Evolutionary conservation across 1,139 yeast species (phyloP), one percentile per base, ranked within the genome.

Genomic region (Kodamaea sp.): DNA sequence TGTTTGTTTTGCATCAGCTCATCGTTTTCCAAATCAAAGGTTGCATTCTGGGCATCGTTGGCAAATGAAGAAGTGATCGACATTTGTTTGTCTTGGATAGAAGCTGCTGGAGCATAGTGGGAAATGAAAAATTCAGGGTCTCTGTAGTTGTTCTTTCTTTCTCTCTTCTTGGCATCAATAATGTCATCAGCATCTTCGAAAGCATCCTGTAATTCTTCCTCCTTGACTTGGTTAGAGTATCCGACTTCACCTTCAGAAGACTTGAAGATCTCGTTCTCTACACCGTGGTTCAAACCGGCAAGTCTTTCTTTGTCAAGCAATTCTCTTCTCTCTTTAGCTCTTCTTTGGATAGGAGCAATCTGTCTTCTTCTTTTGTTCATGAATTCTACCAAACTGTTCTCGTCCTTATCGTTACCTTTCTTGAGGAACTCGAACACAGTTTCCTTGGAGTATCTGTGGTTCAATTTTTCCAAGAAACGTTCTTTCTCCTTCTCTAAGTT

Each of bases 341-440:
- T 76, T 48, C 80, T 70, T 58, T 89, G 96, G 34, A 90, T 78
- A 6, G 95, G 95, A 0, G 95, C 96, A 41, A 94, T 72, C 55
- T 90, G 97, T 43, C 72, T 72, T 59, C 98, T 75, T 67, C 98
- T 74, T 42, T 78, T 79, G 46, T 82, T 74, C 98, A 94, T 92
- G 51, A 92, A 71, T 34, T 82, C 83, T 24, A 87, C 85, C 53
- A 89, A 64, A 43, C 80, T 80, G 45, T 85, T 85, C 44, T 83
- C 90, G 25, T 61, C 73, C 32, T 51, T 56, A 30, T 63, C 70
- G 23, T 55, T 59, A 24, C 68, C 70, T 34, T 74, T 69, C 48
- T 80, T 78, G 38, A 75, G 71, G 60, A 88, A 83, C 59, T 94
- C 99, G 58, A 94, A 94, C 7, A 94, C 97, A 0, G 98, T 94